phyloP scores from a whole-genome alignment of 2,329 filamentous ascomycete species.

The Verruconis gallopava region DNA sequence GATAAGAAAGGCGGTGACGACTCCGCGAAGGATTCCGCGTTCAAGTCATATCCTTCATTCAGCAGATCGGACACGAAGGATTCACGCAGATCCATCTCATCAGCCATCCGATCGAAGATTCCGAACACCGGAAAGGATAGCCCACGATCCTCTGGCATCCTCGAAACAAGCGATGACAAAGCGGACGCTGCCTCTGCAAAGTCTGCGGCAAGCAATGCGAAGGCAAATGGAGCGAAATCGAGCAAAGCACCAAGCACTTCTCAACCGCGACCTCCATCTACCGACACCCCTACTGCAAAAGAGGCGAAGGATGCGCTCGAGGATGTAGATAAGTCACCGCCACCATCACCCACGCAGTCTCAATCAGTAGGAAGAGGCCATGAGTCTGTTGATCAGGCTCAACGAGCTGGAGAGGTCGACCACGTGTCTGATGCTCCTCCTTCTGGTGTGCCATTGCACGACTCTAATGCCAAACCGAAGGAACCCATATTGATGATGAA shows the following conservation, averaged over 20 bases:
- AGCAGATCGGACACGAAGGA: slow-evolving; percentile 88
- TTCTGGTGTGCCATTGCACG: slow-evolving; percentile 44
- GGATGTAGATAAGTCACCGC: slow-evolving; percentile 30
- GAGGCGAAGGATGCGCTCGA: slow-evolving; percentile 20
- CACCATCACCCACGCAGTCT: slow-evolving; percentile 79
- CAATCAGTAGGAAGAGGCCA: slow-evolving; percentile 59
- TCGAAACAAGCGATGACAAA: slow-evolving; percentile 48
- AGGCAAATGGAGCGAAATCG: slow-evolving; percentile 20
- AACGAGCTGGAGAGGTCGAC: slow-evolving; percentile 82
- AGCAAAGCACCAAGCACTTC: slow-evolving; percentile 21
- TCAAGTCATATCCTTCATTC: slow-evolving; percentile 85
- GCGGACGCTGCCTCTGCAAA: slow-evolving; percentile 63
- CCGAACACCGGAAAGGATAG: slow-evolving; percentile 66
- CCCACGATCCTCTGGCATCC: slow-evolving; percentile 57
- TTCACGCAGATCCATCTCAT: slow-evolving; percentile 73
- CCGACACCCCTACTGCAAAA: slow-evolving; percentile 32
- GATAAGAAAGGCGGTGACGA: slow-evolving; percentile 2
- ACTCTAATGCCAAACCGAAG: slow-evolving; percentile 51
- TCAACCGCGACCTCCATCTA: slow-evolving; percentile 17
- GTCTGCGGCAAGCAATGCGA: slow-evolving; percentile 47
- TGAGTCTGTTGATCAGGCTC: slow-evolving; percentile 66
- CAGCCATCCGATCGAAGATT: slow-evolving; percentile 75
- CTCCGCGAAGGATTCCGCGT: slow-evolving; percentile 32
- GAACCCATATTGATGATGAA: slow-evolving; percentile 75
- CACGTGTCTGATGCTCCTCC: slow-evolving; percentile 86